phyloP scores from a whole-genome alignment of 2,329 filamentous ascomycete genomes.

The Juglanconis juglandina region DNA sequence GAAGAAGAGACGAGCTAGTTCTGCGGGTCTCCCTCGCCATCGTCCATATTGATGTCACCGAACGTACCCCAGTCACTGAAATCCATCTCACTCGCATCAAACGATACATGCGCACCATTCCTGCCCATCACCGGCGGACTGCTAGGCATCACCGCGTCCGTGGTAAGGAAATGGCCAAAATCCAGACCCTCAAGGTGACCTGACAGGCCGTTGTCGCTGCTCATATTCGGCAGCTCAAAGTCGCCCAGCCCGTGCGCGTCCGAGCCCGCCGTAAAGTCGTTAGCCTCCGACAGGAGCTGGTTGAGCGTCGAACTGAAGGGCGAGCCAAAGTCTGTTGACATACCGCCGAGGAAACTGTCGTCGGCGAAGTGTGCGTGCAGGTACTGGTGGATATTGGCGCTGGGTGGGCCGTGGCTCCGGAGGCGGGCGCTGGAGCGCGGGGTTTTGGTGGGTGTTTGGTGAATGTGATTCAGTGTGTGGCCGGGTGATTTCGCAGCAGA shows the following conservation, averaged over 20 bases:
- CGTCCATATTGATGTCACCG: slow-evolving; percentile 8
- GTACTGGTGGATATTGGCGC: slow-evolving; percentile 30
- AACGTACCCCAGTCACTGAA: slow-evolving; percentile 19
- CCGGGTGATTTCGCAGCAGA: slow-evolving; percentile 42
- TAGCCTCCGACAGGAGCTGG: slow-evolving; percentile 58
- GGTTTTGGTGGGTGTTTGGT: slow-evolving; percentile 46
- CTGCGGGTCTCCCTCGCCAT: neutral
- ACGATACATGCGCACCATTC: slow-evolving; percentile 19
- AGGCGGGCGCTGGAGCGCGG: slow-evolving; percentile 33
- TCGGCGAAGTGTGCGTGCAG: slow-evolving; percentile 33
- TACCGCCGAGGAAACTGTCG: slow-evolving; percentile 25
- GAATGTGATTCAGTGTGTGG: slow-evolving; percentile 35
- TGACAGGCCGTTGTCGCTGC: slow-evolving; percentile 29
- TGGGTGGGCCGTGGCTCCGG: slow-evolving; percentile 26
- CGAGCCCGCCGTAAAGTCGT: slow-evolving; percentile 40
- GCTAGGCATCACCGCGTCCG: slow-evolving; percentile 45
- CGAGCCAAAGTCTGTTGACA: slow-evolving; percentile 39
- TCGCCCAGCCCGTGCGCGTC: slow-evolving; percentile 37
- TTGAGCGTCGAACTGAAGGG: slow-evolving; percentile 62
- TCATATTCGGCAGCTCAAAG: slow-evolving; percentile 41
- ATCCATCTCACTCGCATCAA: slow-evolving; percentile 21
- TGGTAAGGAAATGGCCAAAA: slow-evolving; percentile 46
- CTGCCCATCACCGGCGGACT: slow-evolving; percentile 40
- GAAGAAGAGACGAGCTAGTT: neutral
- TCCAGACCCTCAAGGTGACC: slow-evolving; percentile 34